A percentile compares a stretch with the other conserved stretches of the same genome.
These are phyloP conservation scores for Neoscytalidium dimidiatum DNA, from an alignment of 2,329 filamentous ascomycete species.

Conservation along the genomic window DNA sequence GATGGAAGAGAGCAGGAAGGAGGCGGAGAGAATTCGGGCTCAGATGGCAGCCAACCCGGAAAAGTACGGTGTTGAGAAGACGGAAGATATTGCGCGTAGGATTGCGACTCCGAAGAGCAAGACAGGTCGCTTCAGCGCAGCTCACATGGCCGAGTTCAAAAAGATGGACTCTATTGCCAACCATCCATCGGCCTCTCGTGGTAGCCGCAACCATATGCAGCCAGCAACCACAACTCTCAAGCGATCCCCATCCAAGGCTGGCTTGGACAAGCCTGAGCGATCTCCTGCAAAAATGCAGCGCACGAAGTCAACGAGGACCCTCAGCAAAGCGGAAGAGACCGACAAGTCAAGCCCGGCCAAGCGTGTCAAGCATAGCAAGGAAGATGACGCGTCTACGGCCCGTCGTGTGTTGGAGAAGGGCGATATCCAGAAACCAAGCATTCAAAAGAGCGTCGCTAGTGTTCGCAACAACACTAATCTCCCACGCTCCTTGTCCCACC, in stretches of 20 bases:
- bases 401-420: slow-evolving; percentile 53
- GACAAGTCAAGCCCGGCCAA: slow-evolving; percentile 57
- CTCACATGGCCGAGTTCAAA: slow-evolving; percentile 85
- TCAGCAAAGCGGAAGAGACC: slow-evolving; percentile 29
- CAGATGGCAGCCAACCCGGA: slow-evolving; percentile 63
- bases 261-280: slow-evolving; percentile 62
- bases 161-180: slow-evolving; percentile 97
- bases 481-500: slow-evolving; percentile 42
- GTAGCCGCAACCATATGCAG: slow-evolving; percentile 56
- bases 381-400: slow-evolving; percentile 69
- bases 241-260: slow-evolving; percentile 59
- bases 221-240: slow-evolving; percentile 39
- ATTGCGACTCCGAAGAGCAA: slow-evolving; percentile 81
- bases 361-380: slow-evolving; percentile 66
- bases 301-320: slow-evolving; percentile 34
- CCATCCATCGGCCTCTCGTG: slow-evolving; percentile 77
- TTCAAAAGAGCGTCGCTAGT: slow-evolving; percentile 46
- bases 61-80: slow-evolving; percentile 39
- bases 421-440: slow-evolving; percentile 49
- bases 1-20: slow-evolving; percentile 68
- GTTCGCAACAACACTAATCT: slow-evolving; percentile 42
- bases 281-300: slow-evolving; percentile 38
- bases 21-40: slow-evolving; percentile 70
- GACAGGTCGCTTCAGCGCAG: slow-evolving; percentile 76
- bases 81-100: slow-evolving; percentile 58